Evolutionary conservation across 345 rosid genomes (phyloP).

Genomic region (Reutealis trisperma): DNA sequence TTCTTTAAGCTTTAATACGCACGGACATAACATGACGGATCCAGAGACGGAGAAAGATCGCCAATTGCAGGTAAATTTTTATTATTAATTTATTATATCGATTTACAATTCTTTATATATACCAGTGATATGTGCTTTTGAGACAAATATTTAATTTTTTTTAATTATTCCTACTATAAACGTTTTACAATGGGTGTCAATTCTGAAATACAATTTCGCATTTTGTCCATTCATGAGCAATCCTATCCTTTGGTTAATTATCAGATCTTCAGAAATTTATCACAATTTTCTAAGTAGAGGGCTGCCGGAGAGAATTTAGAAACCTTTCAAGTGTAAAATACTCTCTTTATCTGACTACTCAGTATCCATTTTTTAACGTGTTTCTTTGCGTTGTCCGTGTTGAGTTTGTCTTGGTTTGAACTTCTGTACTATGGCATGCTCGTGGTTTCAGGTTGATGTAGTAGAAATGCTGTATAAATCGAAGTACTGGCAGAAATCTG

Average conservation of each 20-base stretch:
- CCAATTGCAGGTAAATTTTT: conserved; percentile 65
- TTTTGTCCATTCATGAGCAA: background rate
- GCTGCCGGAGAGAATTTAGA: background rate
- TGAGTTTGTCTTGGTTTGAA: background rate
- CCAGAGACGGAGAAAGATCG: conserved; percentile 89
- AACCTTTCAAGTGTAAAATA: background rate
- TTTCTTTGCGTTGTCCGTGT: background rate
- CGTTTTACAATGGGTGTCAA: too few relatives aligned
- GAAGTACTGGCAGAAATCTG: conserved; percentile 86
- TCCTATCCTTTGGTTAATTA: background rate
- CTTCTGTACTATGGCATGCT: conserved; percentile 11
- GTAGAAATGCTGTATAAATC: conserved; percentile 65
- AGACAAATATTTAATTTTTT: too few relatives aligned
- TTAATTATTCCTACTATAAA: too few relatives aligned
- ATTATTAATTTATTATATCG: background rate
- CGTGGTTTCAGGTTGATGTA: conserved; percentile 69
- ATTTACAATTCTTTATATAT: too few relatives aligned
- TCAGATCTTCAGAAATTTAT: background rate
- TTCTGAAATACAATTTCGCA: too few relatives aligned
- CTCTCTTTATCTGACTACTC: background rate
- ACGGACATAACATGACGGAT: conserved; percentile 91
- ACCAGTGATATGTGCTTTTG: too few relatives aligned
- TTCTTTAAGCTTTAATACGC: conserved; percentile 82
- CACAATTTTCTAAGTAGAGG: background rate
- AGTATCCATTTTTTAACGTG: background rate